Evolutionary conservation across 2,329 filamentous ascomycete species (phyloP), one percentile per base, ranked within the genome.

Genomic region (Fusarium piperis): DNA sequence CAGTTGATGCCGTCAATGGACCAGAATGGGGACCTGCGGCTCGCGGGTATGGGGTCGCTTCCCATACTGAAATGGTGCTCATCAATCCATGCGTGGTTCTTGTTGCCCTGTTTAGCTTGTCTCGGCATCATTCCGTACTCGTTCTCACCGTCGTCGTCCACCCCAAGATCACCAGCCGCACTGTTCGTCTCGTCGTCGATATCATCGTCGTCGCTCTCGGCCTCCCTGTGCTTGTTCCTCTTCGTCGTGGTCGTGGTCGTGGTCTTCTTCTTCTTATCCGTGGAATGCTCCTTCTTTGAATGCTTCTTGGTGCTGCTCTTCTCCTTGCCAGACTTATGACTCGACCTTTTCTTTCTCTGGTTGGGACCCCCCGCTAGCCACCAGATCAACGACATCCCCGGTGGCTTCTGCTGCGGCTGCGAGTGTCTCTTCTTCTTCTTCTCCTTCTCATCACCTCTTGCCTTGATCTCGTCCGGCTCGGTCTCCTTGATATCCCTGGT

Each of bases 81-180:
- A 44, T 30, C 44, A 48, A n/a, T 46, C 23, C 18, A 39, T 55
- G 38, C 13, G 35, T 32, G 38, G 39, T 30, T 63, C 64, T 64
- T 51, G 35, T 41, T 18, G 44, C 23, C 20, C 20, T 16, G 20
- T 63, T 64, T 41, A 64, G 64, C 44, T 13, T 33, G 28, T 15
- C n/a, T n/a, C 6, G 20, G 15, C 15, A 30, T 20, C 59, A 33
- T 33, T 51, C 10, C 35, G 26, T 33, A 32, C 30, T 30, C 26
- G 16, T 12, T 63, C 65, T 52, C 56, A 67, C 65, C 36, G 51
- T 51, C 36, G 51, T 51, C 44, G 44, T 18, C n/a, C 44, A 18
- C 44, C 16, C 44, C 44, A 18, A 51, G 26, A 28, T 51, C 26
- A 30, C 44, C 26, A 18, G 44, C 44, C n/a, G 44, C 44, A 11